Base-by-base conservation (phyloP, 129 eudicot genomes). In the Ambrosia trifida region DNA sequence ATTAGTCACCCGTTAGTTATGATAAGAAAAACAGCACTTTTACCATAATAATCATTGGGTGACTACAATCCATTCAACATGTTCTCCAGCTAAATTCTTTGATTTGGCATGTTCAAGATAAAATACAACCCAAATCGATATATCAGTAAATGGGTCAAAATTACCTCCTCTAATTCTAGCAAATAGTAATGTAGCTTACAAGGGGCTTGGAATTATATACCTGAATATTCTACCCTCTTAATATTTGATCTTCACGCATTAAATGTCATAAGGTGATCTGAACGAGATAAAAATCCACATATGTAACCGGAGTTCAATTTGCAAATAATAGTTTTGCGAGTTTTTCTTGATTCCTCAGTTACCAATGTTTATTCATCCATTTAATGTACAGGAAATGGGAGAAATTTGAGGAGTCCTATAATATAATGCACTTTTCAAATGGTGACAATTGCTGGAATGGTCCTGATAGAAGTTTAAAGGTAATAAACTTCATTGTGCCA, bases 361-460 rank as follows among this genome's bases (percentile, higher is more conserved):
- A 20, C 19, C 40, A 70, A 36, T 19, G 41, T 24, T 40, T 24
- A 17, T 70, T 40, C 54, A 16, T 40, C 40, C 63, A 13, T 74
- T 60, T 74, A 38, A 18, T 64, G 56, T 74, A 33, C 72, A 93
- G 98, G 81, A 81, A 70, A 78, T 93, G 98, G 98, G 95, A 85
- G 68, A 93, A 93, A 60, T 89, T 89, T 82, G 98, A 87, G 75
- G 98, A 93, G 30, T 93, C 98, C 0, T 87, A 93, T 84, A 82
- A 81, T 67, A 76, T 60, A 64, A 93, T 93, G 96, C 84, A 78
- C 53, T 93, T 93, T 68, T 72, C 84, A 32, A 87, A 80, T 61
- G 98, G 98, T 67, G 98, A 93, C 74, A 83, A 87, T 64, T 93
- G 98, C 83, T 93, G 98, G 98, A 93, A 93, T 72, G 98, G 98